Evolutionary conservation across 2,329 filamentous ascomycete species (phyloP).

Genomic region (Ophioceras dolichostomum): DNA sequence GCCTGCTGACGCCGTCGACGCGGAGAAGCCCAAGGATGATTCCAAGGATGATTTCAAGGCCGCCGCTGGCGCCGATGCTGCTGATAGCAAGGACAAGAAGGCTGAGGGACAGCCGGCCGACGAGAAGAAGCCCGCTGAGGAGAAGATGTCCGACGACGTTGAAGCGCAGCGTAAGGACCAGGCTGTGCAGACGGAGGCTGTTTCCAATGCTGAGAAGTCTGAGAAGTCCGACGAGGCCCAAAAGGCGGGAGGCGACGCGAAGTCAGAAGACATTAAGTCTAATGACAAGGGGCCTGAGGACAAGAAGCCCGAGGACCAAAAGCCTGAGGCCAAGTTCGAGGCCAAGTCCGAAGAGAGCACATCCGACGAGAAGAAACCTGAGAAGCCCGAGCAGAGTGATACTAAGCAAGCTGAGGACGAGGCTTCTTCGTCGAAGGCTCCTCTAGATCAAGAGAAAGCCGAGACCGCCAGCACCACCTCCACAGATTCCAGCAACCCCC

Average conservation of each 20-base stretch:
- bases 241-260: too few species aligned
- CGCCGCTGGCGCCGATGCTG: not conserved
- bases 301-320: constrained; percentile 11
- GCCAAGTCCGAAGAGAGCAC: constrained; percentile 6
- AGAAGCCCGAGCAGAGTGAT: too few species aligned
- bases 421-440: not conserved
- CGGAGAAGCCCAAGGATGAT: not conserved
- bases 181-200: constrained; percentile 5
- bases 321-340: not conserved
- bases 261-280: too few species aligned
- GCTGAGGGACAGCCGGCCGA: too few species aligned
- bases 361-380: constrained; percentile 5
- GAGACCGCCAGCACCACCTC: constrained; percentile 10
- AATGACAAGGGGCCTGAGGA: too few species aligned
- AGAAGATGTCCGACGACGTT: too few species aligned
- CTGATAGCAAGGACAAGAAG: not conserved
- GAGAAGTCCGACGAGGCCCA: too few species aligned
- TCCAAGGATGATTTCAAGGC: not conserved
- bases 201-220: constrained; percentile 4
- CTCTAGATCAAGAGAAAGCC: constrained; percentile 5
- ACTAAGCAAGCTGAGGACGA: not conserved
- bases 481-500: constrained; percentile 10
- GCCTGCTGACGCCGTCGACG: constrained; percentile 1
- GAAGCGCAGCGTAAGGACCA: constrained; percentile 9
- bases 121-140: too few species aligned